These are phyloP conservation scores for Smallanthus sonchifolius DNA, from an alignment of 129 eudicot genomes.

Conservation along the genomic window DNA sequence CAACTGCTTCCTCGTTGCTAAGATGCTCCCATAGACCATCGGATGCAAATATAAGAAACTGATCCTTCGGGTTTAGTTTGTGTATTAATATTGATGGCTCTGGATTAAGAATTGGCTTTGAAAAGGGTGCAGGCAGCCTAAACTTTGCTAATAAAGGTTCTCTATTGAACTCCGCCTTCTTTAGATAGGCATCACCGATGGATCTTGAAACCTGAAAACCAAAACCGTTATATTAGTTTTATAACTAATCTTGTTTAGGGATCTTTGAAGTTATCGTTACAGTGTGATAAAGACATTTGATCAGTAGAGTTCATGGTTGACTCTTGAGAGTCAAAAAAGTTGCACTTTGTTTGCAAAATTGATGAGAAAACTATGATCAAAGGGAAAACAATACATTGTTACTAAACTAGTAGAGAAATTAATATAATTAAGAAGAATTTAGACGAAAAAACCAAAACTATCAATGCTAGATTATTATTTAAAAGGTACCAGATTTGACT, in stretches of 20 bases:
- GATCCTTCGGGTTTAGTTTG: slow-evolving; percentile 72
- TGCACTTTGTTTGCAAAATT: neutral
- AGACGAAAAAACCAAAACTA: neutral
- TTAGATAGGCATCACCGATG: slow-evolving; percentile 84
- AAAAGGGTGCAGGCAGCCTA: slow-evolving; percentile 55
- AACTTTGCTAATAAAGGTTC: slow-evolving; percentile 76
- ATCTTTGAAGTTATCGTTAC: neutral
- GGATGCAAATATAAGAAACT: slow-evolving; percentile 83
- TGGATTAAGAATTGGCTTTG: slow-evolving; percentile 62
- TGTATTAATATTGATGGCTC: slow-evolving; percentile 73
- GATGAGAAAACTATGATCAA: neutral
- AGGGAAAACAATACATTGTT: neutral
- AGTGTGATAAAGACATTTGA: neutral
- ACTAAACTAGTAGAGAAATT: neutral
- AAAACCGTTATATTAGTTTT: neutral
- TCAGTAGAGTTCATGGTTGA: slow-evolving; percentile 1
- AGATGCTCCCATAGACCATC: slow-evolving; percentile 99
- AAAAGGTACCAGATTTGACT: slow-evolving; percentile 1
- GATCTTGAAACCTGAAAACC: slow-evolving; percentile 77
- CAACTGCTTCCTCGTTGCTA: slow-evolving; percentile 85
- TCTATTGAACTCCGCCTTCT: slow-evolving; percentile 80
- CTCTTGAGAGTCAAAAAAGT: slow-evolving; percentile 5
- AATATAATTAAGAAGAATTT: neutral
- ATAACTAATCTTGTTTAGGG: neutral
- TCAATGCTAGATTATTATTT: neutral